Conservation (phyloP, 2,329 filamentous ascomycete genomes). For the Fusarium solani-melongenae region DNA sequence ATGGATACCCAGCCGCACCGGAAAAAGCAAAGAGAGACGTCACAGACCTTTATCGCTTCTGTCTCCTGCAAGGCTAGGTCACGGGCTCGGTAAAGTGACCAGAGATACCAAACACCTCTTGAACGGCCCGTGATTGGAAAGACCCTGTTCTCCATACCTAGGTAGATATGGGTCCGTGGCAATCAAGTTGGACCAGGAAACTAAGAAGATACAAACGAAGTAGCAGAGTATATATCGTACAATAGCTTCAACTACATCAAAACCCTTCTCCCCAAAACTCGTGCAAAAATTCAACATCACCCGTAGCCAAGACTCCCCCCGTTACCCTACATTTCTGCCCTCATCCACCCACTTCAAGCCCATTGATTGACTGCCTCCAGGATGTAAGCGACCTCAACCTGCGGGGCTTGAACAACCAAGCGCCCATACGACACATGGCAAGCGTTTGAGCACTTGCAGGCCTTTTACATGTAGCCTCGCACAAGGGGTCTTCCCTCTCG, state of each 20-base stretch:
- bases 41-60: background rate
- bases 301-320: background rate
- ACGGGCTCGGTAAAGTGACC: background rate
- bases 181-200: background rate
- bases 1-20: background rate
- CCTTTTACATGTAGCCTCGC: slow-evolving; percentile 27
- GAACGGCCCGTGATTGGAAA: background rate
- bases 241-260: background rate
- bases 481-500: slow-evolving; percentile 19
- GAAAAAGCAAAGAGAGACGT: background rate
- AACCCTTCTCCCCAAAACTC: background rate
- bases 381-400: slow-evolving; percentile 13
- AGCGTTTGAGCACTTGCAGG: slow-evolving; percentile 22
- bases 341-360: background rate
- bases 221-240: background rate
- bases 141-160: background rate
- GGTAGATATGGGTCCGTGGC: no score
- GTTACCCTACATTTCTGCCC: background rate
- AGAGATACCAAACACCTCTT: background rate
- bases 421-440: slow-evolving; percentile 27
- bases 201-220: background rate
- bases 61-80: background rate
- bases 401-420: slow-evolving; percentile 22
- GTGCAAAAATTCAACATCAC: background rate
- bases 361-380: background rate